Evolutionary conservation across 768 basidiomycete genomes (phyloP).

Genomic region (Auricularia sp.): DNA sequence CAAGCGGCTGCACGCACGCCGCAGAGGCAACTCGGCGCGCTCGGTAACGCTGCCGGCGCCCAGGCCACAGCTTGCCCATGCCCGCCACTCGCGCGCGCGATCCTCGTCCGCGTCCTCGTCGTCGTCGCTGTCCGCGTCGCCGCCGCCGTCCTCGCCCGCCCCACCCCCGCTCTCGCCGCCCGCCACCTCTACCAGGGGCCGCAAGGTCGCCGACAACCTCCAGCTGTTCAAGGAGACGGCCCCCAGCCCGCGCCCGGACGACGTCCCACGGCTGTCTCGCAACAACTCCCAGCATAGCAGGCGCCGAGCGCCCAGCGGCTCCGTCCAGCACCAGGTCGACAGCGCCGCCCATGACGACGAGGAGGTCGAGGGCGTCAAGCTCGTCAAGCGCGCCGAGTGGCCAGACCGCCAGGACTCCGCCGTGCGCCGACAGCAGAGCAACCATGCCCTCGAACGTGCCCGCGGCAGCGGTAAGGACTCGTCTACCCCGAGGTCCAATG

Average conservation of each 20-base stretch:
- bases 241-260: not conserved
- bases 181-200: constrained; percentile 42
- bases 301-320: constrained; percentile 16
- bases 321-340: constrained; percentile 20
- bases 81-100: not conserved
- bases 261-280: constrained; percentile 23
- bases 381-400: constrained; percentile 75
- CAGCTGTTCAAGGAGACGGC: constrained; percentile 72
- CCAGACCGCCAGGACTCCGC: constrained; percentile 69
- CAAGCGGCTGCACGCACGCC: not conserved
- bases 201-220: constrained; percentile 75
- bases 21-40: not conserved
- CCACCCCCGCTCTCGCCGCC: constrained; percentile 2
- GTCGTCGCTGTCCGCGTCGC: constrained; percentile 8
- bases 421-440: constrained; percentile 57
- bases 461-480: constrained; percentile 37
- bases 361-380: constrained; percentile 46
- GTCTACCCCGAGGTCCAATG: not conserved
- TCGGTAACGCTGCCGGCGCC: not conserved
- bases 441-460: constrained; percentile 45
- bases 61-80: not conserved
- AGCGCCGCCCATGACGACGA: constrained; percentile 31
- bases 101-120: constrained; percentile 2
- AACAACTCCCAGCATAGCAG: not conserved
- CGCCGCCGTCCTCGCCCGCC: constrained; percentile 1